These are phyloP conservation scores for Lantana camara DNA, from an alignment of 257 asterid genomes.

Conservation along the genomic window DNA sequence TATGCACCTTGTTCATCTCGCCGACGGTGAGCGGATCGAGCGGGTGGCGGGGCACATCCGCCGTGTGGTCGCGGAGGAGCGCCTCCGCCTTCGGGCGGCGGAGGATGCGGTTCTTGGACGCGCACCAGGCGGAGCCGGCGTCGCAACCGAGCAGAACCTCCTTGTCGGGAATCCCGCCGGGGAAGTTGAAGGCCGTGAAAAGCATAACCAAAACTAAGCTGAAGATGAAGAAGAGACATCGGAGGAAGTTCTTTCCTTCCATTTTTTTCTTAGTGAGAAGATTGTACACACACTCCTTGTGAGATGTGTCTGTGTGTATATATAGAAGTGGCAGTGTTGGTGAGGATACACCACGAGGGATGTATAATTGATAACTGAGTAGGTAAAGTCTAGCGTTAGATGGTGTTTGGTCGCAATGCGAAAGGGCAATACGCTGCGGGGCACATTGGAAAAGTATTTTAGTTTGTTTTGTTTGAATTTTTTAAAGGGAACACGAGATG, in stretches of 20 bases:
- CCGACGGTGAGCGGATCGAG: slow-evolving; percentile 67
- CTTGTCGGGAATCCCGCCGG: slow-evolving; percentile 15
- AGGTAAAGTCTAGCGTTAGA: background rate
- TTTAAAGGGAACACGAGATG: too few relatives aligned
- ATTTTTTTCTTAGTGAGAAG: slow-evolving; percentile 12
- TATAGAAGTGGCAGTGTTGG: background rate
- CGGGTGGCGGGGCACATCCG: slow-evolving; percentile 56
- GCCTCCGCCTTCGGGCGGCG: slow-evolving; percentile 35
- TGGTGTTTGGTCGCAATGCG: slow-evolving; percentile 7
- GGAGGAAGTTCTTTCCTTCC: slow-evolving; percentile 41
- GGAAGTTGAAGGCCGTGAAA: slow-evolving; percentile 34
- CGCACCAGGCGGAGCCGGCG: slow-evolving; percentile 52
- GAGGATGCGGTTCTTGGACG: slow-evolving; percentile 51
- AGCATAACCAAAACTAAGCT: slow-evolving; percentile 23
- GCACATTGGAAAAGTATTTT: background rate
- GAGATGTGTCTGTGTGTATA: background rate
- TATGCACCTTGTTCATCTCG: slow-evolving; percentile 53
- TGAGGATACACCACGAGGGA: background rate
- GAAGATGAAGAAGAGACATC: slow-evolving; percentile 39
- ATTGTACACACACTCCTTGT: background rate
- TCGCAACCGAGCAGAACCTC: slow-evolving; percentile 33
- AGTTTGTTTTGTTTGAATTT: too few relatives aligned
- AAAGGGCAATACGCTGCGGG: background rate
- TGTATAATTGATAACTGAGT: background rate
- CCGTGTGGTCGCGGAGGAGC: slow-evolving; percentile 32